These are phyloP conservation scores for Gracilaria vermiculophylla DNA, from an alignment of 23 red algal genomes.

Conservation along the genomic window DNA sequence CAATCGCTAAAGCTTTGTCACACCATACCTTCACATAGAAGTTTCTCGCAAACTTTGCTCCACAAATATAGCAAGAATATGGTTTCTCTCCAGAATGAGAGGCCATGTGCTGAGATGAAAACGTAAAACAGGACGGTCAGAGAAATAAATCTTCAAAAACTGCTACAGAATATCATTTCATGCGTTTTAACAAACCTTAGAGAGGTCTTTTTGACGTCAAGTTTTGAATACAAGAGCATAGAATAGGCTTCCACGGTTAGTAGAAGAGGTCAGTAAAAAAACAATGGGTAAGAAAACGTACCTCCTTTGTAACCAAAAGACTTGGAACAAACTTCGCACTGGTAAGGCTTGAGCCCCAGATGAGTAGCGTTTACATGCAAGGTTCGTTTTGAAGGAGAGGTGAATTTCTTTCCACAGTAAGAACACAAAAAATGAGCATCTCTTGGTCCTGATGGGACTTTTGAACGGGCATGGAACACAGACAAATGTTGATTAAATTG, in stretches of 20 bases:
- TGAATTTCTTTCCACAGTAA: conserved; percentile 45
- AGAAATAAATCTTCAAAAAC: not conserved
- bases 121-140: not conserved
- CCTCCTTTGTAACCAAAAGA: conserved; percentile 59
- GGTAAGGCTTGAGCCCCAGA: conserved; percentile 26
- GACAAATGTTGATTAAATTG: conserved; percentile 31
- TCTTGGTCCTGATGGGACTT: not conserved
- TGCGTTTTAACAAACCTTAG: conserved; percentile 11
- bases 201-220: not conserved
- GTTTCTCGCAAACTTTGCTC: conserved; percentile 37
- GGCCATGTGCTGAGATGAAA: conserved; percentile 11
- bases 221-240: not conserved
- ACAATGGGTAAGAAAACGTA: not conserved
- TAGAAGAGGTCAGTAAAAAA: not conserved
- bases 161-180: too few species aligned
- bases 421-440: conserved; percentile 25
- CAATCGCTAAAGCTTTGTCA: not conserved
- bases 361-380: conserved; percentile 37
- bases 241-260: not conserved
- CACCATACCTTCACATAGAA: conserved; percentile 48
- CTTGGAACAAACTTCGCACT: conserved; percentile 26
- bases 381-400: conserved; percentile 43
- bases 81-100: conserved; percentile 45
- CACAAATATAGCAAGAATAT: conserved; percentile 49
- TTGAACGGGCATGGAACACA: conserved; percentile 37